These are phyloP conservation scores for Iberis pinnata DNA, from an alignment of 345 rosid genomes.

Conservation along the genomic window DNA sequence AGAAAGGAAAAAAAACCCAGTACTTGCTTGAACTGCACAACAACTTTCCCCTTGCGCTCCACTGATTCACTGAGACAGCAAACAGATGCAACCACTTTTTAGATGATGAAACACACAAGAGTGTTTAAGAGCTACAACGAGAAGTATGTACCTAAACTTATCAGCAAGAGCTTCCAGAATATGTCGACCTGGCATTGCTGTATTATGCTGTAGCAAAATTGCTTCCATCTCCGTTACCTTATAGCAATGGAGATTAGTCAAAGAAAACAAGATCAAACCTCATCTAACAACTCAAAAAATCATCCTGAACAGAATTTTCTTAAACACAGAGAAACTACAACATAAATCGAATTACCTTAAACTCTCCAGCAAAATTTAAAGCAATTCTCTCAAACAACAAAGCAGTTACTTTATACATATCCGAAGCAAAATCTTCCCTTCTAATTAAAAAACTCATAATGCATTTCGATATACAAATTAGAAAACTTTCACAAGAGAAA, in stretches of 20 bases:
- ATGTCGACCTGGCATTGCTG: slow-evolving; percentile 67
- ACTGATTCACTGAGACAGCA: slow-evolving; percentile 55
- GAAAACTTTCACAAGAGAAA: no score
- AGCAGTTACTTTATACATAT: neutral
- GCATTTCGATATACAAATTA: no score
- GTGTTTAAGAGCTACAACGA: slow-evolving; percentile 3
- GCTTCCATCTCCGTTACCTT: slow-evolving; percentile 96
- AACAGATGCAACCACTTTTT: slow-evolving; percentile 9
- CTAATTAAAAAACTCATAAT: neutral
- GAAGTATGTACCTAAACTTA: slow-evolving; percentile 65
- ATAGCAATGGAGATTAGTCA: slow-evolving; percentile 15
- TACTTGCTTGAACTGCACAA: slow-evolving; percentile 95
- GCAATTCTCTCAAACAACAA: slow-evolving; percentile 6
- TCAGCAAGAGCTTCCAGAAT: slow-evolving; percentile 77
- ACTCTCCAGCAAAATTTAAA: no score
- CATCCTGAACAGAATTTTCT: neutral
- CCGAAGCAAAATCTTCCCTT: neutral
- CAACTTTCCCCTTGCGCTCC: slow-evolving; percentile 73
- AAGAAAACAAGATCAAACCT: slow-evolving; percentile 10
- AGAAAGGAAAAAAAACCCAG: slow-evolving; percentile 20
- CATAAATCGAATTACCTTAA: no score
- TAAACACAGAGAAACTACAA: neutral
- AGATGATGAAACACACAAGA: slow-evolving; percentile 6
- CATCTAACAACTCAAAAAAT: slow-evolving; percentile 6
- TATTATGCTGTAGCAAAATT: slow-evolving; percentile 69